A percentile compares a stretch with the other conserved stretches of the same genome.
Evolutionary conservation across 2,329 filamentous ascomycete species (phyloP).

Genomic region (Albifimbria verrucaria): DNA sequence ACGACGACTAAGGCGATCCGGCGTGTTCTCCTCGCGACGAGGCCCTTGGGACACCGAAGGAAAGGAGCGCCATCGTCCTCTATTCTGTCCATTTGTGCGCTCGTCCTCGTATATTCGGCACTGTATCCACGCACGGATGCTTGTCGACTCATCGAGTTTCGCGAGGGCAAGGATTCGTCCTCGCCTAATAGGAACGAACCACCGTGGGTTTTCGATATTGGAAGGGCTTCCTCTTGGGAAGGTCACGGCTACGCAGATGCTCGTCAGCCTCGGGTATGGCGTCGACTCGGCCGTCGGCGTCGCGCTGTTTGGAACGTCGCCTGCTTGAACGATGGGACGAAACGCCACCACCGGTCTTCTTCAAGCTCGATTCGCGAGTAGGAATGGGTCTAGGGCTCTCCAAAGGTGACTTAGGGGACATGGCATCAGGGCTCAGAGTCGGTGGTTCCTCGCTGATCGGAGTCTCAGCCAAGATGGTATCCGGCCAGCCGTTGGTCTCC

Average conservation of each 20-base stretch:
- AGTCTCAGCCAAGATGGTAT: conserved; percentile 50
- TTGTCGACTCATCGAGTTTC: background rate
- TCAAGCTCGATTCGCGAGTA: conserved; percentile 63
- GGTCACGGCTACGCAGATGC: conserved; percentile 15
- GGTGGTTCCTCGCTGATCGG: conserved; percentile 54
- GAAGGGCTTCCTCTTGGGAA: conserved; percentile 14
- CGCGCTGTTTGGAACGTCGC: conserved; percentile 43
- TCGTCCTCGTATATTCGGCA: conserved; percentile 9
- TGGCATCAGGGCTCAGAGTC: conserved; percentile 20
- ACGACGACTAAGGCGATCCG: conserved; percentile 41
- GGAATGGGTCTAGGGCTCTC: conserved; percentile 57
- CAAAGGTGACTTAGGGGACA: conserved; percentile 14
- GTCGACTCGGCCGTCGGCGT: conserved; percentile 37
- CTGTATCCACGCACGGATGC: background rate
- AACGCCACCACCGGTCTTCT: conserved; percentile 43
- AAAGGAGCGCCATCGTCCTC: conserved; percentile 67
- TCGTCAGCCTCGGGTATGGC: conserved; percentile 43
- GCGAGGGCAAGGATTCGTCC: conserved; percentile 7
- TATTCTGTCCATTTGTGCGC: conserved; percentile 17
- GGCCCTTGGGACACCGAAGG: conserved; percentile 64
- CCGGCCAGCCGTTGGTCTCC: conserved; percentile 33
- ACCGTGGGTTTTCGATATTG: conserved; percentile 3
- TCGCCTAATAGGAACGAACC: conserved; percentile 9
- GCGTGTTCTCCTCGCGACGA: conserved; percentile 46
- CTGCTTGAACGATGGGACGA: conserved; percentile 49